These are phyloP conservation scores for Heritiera littoralis DNA, from an alignment of 345 rosid species.

Conservation along the genomic window DNA sequence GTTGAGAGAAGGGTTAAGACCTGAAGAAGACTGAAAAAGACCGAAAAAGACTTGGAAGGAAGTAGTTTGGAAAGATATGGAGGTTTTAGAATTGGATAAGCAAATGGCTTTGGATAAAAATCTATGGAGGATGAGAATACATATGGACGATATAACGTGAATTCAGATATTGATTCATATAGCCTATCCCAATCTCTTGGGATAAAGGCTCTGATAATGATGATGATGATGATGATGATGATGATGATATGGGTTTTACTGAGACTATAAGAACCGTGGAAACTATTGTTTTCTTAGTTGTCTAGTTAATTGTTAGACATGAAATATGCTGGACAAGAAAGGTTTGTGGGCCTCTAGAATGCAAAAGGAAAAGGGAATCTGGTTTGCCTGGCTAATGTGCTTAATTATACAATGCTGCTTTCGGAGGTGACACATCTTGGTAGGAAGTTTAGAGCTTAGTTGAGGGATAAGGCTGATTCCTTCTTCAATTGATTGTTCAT, in stretches of 20 bases:
- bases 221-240: no score
- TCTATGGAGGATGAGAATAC: no score
- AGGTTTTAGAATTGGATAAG: no score
- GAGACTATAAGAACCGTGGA: not conserved
- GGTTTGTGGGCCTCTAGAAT: not conserved
- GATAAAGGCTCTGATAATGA: no score
- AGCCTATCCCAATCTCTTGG: no score
- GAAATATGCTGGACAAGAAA: not conserved
- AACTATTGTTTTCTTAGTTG: not conserved
- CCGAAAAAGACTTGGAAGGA: no score
- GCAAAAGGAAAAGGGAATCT: not conserved
- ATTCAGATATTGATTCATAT: no score
- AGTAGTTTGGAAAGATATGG: no score
- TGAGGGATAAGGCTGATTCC: not conserved
- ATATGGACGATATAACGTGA: no score
- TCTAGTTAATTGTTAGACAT: not conserved
- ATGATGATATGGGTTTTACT: not conserved
- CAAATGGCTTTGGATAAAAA: no score
- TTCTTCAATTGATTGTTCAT: not conserved
- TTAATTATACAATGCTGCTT: not conserved
- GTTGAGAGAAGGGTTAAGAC: no score
- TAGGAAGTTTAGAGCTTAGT: not conserved
- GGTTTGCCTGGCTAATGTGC: not conserved
- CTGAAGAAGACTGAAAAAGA: no score
- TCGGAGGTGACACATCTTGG: not conserved